Evolutionary conservation across 2,329 filamentous ascomycete genomes (phyloP), one percentile per base, ranked within the genome.

Genomic region (Trichophyton rubrum): DNA sequence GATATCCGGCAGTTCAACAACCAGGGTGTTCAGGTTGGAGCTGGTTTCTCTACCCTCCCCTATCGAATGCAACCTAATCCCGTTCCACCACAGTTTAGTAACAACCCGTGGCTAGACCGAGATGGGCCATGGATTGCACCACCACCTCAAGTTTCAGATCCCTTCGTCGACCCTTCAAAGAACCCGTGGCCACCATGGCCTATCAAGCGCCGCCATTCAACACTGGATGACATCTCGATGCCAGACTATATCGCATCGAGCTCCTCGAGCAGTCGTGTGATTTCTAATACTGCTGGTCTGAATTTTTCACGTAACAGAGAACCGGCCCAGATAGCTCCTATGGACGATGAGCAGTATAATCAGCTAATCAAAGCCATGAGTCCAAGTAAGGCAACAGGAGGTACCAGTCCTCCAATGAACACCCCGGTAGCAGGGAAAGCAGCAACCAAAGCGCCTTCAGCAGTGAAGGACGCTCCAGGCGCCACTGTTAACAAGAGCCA

Each of bases 151-250:
- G 66, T 69, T 45, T 68, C 68, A 47, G 76, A 79, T 62, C 74
- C 77, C 1, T 76, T 76, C 58, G 67, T 72, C 15, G 76, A 77
- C 11, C 65, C 74, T n/a, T 69, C 68, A 15, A 61, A 68, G 60
- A 68, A 72, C 30, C 15, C 51, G 33, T 66, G 66, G 35, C 61
- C 64, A 27, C 65, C 67, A 43, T 55, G 49, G 49, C 49, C 49
- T 15, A 67, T 65, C 45, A 67, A 70, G 33, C 70, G 70, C 43
- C 66, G 68, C 51, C 69, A 71, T 64, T 72, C 74, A 61, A 72
- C 70, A 55, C 67, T 75, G 62, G 72, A 78, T 60, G 78, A 80
- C 62, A 64, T 77, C 15, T 73, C 77, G 27, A 80, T 80, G 78
- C 74, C 75, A 3, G 78, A 80, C 62, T 78, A 78, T 66, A 65